These are phyloP conservation scores for Galeopsis tetrahit DNA, from an alignment of 257 asterid genomes.

Conservation along the genomic window DNA sequence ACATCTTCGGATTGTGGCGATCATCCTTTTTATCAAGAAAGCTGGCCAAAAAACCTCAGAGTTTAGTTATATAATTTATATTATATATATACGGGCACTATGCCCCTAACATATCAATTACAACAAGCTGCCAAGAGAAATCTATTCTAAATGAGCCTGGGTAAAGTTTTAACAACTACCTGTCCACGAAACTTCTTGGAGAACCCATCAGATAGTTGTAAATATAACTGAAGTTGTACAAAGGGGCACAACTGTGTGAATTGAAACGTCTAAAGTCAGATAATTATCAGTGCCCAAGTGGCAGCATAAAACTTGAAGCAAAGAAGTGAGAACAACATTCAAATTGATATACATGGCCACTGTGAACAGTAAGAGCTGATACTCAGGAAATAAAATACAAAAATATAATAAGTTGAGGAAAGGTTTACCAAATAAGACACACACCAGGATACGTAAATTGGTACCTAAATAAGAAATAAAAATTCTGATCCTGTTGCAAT, in stretches of 20 bases:
- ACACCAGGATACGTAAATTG: background rate
- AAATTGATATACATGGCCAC: background rate
- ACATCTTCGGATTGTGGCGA: constrained; percentile 91
- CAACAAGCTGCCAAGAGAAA: constrained; percentile 24
- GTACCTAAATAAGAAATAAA: constrained; percentile 8
- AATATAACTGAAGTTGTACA: constrained; percentile 89
- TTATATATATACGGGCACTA: background rate
- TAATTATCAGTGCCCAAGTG: constrained; percentile 25
- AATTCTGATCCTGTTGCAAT: background rate
- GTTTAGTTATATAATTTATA: constrained; percentile 5
- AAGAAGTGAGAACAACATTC: background rate
- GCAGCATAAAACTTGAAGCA: constrained; percentile 19
- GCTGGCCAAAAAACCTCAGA: constrained; percentile 46
- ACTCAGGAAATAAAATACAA: background rate
- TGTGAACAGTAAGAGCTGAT: constrained; percentile 11
- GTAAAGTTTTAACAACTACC: constrained; percentile 46
- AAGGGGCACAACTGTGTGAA: constrained; percentile 84
- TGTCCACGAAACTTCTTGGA: constrained; percentile 96
- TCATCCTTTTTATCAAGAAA: constrained; percentile 77
- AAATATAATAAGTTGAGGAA: background rate
- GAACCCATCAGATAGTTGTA: constrained; percentile 79
- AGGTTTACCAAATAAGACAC: background rate
- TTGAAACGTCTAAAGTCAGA: constrained; percentile 40
- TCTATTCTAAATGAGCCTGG: constrained; percentile 24
- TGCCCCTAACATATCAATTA: background rate